A percentile compares a stretch with the other conserved stretches of the same genome.
Conservation (phyloP, 257 asterid species). For the Fraxinus americana region DNA sequence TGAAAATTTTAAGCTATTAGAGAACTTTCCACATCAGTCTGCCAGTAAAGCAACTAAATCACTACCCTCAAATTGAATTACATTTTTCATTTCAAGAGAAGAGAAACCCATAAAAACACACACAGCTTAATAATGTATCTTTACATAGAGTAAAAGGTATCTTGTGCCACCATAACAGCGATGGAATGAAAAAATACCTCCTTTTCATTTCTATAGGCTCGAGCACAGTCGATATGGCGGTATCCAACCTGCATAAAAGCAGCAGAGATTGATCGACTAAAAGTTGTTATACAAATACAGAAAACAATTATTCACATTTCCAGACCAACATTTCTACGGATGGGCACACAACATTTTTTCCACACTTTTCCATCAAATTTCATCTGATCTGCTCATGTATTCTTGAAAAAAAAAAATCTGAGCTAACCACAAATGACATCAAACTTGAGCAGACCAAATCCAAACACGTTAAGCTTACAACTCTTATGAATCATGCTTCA, state of each 20-base stretch:
- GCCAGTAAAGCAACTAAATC: not conserved
- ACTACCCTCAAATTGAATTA: not conserved
- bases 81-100: not conserved
- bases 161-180: not conserved
- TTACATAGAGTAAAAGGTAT: not conserved
- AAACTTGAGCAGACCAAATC: not conserved
- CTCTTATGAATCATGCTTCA: not conserved
- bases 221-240: slow-evolving; percentile 69
- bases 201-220: slow-evolving; percentile 54
- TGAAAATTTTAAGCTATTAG: not conserved
- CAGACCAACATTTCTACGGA: no score
- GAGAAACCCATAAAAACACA: not conserved
- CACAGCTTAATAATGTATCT: not conserved
- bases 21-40: not conserved
- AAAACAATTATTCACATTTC: not conserved
- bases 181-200: slow-evolving; percentile 35
- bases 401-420: no score
- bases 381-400: not conserved
- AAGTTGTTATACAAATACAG: not conserved
- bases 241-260: slow-evolving; percentile 53
- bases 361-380: not conserved
- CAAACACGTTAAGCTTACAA: not conserved
- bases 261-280: not conserved
- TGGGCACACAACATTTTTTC: not conserved
- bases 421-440: not conserved